Percentiles rank a stretch among this genome's conserved stretches.
These are phyloP conservation scores for Pleurotus tuber-regium DNA, from an alignment of 768 basidiomycete genomes.

Conservation along the genomic window DNA sequence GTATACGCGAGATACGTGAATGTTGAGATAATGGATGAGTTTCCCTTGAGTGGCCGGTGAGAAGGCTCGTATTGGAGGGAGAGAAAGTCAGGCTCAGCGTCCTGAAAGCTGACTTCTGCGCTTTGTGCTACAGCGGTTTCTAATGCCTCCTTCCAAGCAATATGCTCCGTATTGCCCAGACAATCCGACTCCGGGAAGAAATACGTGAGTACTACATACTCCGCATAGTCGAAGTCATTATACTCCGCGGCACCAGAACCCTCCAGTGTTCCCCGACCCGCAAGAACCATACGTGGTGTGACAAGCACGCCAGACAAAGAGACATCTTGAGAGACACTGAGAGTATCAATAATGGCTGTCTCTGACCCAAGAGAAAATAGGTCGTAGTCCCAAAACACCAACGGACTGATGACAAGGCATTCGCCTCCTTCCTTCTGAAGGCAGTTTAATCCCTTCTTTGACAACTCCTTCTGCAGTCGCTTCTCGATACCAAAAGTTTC, in stretches of 20 bases:
- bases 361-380: conserved; percentile 50
- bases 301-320: conserved; percentile 64
- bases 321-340: conserved; percentile 50
- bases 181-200: conserved; percentile 80
- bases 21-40: conserved; percentile 62
- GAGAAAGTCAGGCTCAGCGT: conserved; percentile 40
- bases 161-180: conserved; percentile 57
- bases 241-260: conserved; percentile 36
- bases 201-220: conserved; percentile 76
- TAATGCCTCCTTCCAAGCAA: conserved; percentile 60
- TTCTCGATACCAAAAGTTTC: conserved; percentile 66
- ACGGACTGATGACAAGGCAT: conserved; percentile 73
- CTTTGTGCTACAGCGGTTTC: conserved; percentile 32
- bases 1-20: conserved; percentile 77
- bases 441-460: conserved; percentile 45
- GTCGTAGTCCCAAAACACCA: conserved; percentile 74
- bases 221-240: conserved; percentile 52
- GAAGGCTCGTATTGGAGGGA: conserved; percentile 46
- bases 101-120: conserved; percentile 39
- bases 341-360: conserved; percentile 53
- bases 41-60: conserved; percentile 35
- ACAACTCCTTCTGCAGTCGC: conserved; percentile 44
- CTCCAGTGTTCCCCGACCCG: conserved; percentile 59
- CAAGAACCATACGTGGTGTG: conserved; percentile 74
- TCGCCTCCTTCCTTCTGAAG: conserved; percentile 47